phyloP scores from a whole-genome alignment of 2,329 filamentous ascomycete genomes.

The Apiospora marii region DNA sequence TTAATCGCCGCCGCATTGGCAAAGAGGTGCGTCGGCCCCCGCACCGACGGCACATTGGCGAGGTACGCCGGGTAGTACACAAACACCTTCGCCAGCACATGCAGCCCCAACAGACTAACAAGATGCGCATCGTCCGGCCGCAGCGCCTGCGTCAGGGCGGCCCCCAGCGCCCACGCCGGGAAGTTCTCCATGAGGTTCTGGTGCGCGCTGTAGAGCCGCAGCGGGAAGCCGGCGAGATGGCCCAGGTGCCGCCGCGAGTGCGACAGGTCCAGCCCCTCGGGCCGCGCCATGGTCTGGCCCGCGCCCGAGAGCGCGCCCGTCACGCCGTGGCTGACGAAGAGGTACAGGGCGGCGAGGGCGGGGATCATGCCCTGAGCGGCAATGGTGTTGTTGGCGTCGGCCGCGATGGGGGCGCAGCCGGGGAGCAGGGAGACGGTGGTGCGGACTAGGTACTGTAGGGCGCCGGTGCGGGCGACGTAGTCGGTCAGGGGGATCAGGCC shows the following conservation, averaged over 20 bases:
- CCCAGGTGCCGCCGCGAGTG: not conserved
- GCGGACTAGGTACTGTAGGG: not conserved
- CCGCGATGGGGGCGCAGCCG: not conserved
- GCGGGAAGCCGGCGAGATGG: not conserved
- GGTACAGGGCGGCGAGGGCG: not conserved
- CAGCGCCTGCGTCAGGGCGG: not conserved
- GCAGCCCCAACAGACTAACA: not conserved
- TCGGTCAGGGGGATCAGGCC: constrained; percentile 2
- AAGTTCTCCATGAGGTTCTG: not conserved
- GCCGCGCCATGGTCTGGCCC: not conserved
- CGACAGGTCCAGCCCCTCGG: not conserved
- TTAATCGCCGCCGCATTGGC: not conserved
- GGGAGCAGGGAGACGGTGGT: not conserved
- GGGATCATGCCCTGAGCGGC: not conserved
- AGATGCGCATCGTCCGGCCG: not conserved
- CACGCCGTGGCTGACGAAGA: constrained; percentile 1
- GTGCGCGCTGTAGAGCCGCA: not conserved
- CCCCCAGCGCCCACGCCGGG: not conserved
- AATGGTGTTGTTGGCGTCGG: not conserved
- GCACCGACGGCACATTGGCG: not conserved
- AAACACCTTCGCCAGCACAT: not conserved
- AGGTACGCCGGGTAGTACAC: constrained; percentile 7
- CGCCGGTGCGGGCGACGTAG: not conserved
- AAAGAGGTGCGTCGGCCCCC: not conserved
- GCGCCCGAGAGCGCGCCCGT: constrained; percentile 4